Conservation (phyloP, 2,329 filamentous ascomycete genomes). For the Keithomyces neogunnii region DNA sequence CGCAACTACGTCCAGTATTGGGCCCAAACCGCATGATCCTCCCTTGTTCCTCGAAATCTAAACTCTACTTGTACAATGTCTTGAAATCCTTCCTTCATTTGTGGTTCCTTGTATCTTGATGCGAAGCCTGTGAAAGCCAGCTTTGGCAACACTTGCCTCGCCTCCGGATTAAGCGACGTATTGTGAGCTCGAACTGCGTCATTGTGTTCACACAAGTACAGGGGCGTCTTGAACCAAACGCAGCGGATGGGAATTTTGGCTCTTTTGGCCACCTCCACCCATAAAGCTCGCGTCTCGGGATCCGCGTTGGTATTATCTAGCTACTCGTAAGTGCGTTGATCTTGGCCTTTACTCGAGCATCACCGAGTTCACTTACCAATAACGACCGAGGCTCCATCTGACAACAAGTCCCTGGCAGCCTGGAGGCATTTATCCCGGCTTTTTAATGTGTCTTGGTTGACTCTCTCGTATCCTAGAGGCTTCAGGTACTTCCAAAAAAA, state of each 20-base stretch:
- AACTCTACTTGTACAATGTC: conserved; percentile 74
- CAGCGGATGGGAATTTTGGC: conserved; percentile 71
- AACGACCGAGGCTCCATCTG: conserved; percentile 59
- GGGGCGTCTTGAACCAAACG: conserved; percentile 69
- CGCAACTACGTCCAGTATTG: conserved; percentile 61
- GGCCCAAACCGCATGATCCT: conserved; percentile 64
- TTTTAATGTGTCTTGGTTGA: conserved; percentile 88
- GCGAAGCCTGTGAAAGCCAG: conserved; percentile 74
- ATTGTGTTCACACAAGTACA: conserved; percentile 73
- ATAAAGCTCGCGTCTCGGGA: conserved; percentile 64
- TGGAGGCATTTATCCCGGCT: conserved; percentile 63
- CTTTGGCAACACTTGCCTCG: conserved; percentile 61
- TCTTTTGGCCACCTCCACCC: conserved; percentile 67
- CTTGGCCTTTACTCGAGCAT: conserved; percentile 7
- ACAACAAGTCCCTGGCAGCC: conserved; percentile 57
- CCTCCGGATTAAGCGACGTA: conserved; percentile 71
- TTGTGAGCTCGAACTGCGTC: conserved; percentile 71
- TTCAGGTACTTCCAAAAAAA: conserved; percentile 76
- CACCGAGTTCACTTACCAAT: conserved; percentile 52
- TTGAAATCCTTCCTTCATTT: conserved; percentile 68
- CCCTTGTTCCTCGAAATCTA: conserved; percentile 59
- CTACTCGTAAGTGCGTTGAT: not conserved
- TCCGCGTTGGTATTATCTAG: conserved; percentile 95
- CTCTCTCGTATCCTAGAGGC: conserved; percentile 69
- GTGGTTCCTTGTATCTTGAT: conserved; percentile 65